Conservation (phyloP, 805 yeast genomes). For the Wickerhamomyces mucosus region DNA sequence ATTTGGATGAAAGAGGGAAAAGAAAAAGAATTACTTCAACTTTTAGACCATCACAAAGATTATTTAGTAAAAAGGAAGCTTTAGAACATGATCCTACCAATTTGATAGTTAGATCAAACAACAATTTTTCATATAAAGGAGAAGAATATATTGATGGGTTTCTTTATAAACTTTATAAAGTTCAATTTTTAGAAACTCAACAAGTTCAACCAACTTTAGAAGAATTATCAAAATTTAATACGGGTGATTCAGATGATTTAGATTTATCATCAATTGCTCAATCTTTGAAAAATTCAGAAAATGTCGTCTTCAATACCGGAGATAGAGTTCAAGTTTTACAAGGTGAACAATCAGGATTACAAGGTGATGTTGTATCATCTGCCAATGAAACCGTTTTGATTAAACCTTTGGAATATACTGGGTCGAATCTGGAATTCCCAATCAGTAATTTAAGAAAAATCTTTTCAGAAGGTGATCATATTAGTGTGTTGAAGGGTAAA, state of each 20-base stretch:
- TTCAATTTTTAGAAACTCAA: slow-evolving; percentile 72
- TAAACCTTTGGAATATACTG: slow-evolving; percentile 33
- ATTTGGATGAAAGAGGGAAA: slow-evolving; percentile 45
- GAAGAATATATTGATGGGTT: slow-evolving; percentile 90
- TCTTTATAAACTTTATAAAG: slow-evolving; percentile 74
- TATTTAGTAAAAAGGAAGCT: slow-evolving; percentile 87
- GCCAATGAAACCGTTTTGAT: slow-evolving; percentile 53
- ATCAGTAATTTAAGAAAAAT: slow-evolving; percentile 73
- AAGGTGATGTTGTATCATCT: slow-evolving; percentile 68
- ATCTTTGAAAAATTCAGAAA: slow-evolving; percentile 57
- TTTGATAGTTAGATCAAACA: slow-evolving; percentile 56
- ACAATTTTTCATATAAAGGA: slow-evolving; percentile 63
- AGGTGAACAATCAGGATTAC: slow-evolving; percentile 90
- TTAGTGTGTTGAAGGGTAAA: slow-evolving; percentile 83
- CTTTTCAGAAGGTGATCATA: slow-evolving; percentile 89
- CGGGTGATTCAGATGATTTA: slow-evolving; percentile 68
- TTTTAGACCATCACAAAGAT: slow-evolving; percentile 72
- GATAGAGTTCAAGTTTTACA: slow-evolving; percentile 85
- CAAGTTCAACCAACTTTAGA: slow-evolving; percentile 80
- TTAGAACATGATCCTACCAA: slow-evolving; percentile 70
- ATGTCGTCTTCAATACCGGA: slow-evolving; percentile 75
- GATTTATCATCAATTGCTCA: slow-evolving; percentile 84
- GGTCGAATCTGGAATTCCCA: slow-evolving; percentile 68
- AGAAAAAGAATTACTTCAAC: slow-evolving; percentile 49
- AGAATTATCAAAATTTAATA: slow-evolving; percentile 74